Percentiles rank a stretch among this genome's conserved stretches.
phyloP scores from a whole-genome alignment of 139 green algal species.

The Closterium sp. region DNA sequence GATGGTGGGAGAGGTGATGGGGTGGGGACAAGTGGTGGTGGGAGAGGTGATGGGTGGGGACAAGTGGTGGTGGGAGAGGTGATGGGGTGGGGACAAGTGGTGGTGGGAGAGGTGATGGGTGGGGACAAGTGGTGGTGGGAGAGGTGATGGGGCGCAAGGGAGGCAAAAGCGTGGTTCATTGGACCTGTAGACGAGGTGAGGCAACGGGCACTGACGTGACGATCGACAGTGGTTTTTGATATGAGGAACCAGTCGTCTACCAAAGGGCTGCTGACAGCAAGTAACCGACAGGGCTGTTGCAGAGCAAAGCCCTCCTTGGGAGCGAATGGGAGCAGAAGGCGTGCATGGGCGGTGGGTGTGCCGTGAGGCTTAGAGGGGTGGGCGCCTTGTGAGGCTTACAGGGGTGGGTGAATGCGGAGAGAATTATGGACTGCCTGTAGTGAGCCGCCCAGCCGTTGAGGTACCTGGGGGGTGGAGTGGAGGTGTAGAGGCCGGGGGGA shows the following conservation, averaged over 20 bases:
- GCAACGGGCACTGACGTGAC: too few species aligned
- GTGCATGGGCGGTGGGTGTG: neutral
- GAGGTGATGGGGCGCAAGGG: too few species aligned
- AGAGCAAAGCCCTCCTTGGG: too few species aligned
- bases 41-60: neutral
- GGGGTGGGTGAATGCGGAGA: slow-evolving; percentile 65
- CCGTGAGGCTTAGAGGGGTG: neutral
- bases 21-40: too few species aligned
- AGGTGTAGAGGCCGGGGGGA: neutral
- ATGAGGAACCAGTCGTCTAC: too few species aligned
- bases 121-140: neutral
- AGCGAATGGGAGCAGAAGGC: neutral
- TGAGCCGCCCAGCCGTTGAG: slow-evolving; percentile 58
- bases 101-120: neutral
- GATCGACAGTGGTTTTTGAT: too few species aligned
- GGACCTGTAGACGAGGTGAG: too few species aligned
- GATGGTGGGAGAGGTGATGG: too few species aligned
- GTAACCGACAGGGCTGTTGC: too few species aligned
- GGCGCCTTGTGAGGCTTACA: neutral
- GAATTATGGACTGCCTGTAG: slow-evolving; percentile 86
- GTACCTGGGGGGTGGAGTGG: slow-evolving; percentile 30
- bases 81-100: too few species aligned
- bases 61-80: neutral
- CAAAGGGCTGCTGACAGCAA: too few species aligned
- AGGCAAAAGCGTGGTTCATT: too few species aligned